Conservation (phyloP, 177 flowering plant species). For the Tripterygium wilfordii region DNA sequence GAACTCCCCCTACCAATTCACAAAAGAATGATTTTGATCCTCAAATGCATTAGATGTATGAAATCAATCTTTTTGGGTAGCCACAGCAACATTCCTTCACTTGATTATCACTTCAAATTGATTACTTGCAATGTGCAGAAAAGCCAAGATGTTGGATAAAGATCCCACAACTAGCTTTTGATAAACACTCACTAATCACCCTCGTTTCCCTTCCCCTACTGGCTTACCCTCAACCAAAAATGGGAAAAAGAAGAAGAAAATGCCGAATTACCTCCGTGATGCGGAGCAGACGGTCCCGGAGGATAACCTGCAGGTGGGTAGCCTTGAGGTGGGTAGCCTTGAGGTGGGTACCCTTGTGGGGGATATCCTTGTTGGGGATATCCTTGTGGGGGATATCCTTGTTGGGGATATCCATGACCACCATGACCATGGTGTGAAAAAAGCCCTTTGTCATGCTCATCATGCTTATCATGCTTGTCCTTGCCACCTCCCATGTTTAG, state of each 20-base stretch:
- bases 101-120: too few relatives aligned
- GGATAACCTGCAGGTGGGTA: conserved; percentile 27
- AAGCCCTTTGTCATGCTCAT: conserved; percentile 23
- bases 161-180: too few relatives aligned
- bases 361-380: conserved; percentile 19
- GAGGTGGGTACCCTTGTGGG: conserved; percentile 13
- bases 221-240: too few relatives aligned
- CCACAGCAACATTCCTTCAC: too few relatives aligned
- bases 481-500: conserved; percentile 27
- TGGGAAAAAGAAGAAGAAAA: background rate
- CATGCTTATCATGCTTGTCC: conserved; percentile 17
- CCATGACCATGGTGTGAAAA: conserved; percentile 12
- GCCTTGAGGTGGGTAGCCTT: conserved; percentile 9
- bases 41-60: too few relatives aligned
- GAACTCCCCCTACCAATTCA: too few relatives aligned
- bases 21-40: too few relatives aligned
- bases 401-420: conserved; percentile 13
- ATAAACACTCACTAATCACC: too few relatives aligned
- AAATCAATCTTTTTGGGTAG: too few relatives aligned
- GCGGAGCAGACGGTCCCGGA: conserved; percentile 51
- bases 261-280: conserved; percentile 35
- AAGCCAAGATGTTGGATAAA: too few relatives aligned
- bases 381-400: conserved; percentile 12
- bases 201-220: too few relatives aligned
- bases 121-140: too few relatives aligned